Evolutionary conservation across 2,329 filamentous ascomycete species (phyloP), one percentile per base, ranked within the genome.

Genomic region (Fusarium marasasianum): DNA sequence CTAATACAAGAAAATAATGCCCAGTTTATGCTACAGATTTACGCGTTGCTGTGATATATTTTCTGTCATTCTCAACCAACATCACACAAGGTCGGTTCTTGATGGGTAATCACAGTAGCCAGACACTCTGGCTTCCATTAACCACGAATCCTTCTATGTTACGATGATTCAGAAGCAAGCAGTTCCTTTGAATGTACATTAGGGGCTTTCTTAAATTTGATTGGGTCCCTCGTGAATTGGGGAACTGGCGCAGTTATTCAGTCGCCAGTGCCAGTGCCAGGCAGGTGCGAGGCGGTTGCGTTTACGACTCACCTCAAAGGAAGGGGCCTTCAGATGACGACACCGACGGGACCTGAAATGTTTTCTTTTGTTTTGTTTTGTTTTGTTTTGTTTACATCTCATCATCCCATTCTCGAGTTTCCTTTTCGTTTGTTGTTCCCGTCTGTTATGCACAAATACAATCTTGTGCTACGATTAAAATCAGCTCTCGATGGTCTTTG

Each of bases 231-330:
- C 41, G 20, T 22, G 9, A 14, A 24, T 11, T 18, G n/a, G 17
- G 20, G 20, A 22, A 29, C 14, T 29, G 31, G 48, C 17, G 24
- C 24, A 48, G 31, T 33, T 43, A 22, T 44, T 56, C 43, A 22
- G 14, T 33, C 37, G 22, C n/a, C 55, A 45, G 44, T 68, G 63
- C 11, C 41, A 40, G 60, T 68, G 63, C 8, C 41, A 40, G 60
- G 35, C 53, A 68, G 53, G 26, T 60, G 40, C 45, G n/a, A 67
- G 57, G 60, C 61, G 50, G 31, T 26, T 61, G 63, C 64, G 41
- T 53, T n/a, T 13, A 26, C 20, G 13, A 55, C 20, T 63, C 9
- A 40, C 54, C 22, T 31, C 18, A 35, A 24, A 60, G 35, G 55
- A 71, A 71, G 31, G 62, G 40, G 40, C 38, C 33, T 7, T 45